Percentiles rank a stretch among this genome's conserved stretches.
Evolutionary conservation across 352 stramenopile genomes (phyloP).

Genomic region (Globisporangium nodosum): DNA sequence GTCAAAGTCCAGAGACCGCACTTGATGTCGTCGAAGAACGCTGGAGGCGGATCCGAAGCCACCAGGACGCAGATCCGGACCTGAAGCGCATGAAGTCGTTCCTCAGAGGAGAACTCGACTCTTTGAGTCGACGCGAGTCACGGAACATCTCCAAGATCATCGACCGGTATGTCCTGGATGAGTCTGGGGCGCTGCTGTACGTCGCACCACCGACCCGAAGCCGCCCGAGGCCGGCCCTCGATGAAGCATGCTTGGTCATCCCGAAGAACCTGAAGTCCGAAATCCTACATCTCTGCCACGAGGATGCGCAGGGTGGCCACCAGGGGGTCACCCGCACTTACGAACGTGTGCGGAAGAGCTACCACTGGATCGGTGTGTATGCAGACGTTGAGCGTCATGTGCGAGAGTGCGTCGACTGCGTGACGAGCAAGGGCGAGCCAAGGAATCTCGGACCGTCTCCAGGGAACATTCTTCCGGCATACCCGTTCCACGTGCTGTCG

Average conservation of each 20-base stretch:
- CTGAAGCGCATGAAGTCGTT: not conserved
- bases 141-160: not conserved
- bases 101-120: not conserved
- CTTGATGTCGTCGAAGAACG: too few relatives aligned
- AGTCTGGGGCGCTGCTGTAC: not conserved
- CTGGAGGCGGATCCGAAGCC: not conserved
- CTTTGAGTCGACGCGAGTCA: not conserved
- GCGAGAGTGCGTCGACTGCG: conserved; percentile 1
- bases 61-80: not conserved
- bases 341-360: not conserved
- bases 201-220: not conserved
- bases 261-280: not conserved
- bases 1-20: too few relatives aligned
- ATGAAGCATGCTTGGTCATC: not conserved
- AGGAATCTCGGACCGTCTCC: not conserved
- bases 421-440: not conserved
- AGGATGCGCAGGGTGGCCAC: not conserved
- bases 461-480: not conserved
- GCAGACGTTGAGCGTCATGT: conserved; percentile 2
- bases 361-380: conserved; percentile 3
- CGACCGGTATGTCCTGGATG: not conserved
- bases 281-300: not conserved
- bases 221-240: not conserved
- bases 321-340: not conserved
- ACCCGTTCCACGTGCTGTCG: conserved; percentile 6